A percentile compares a stretch with the other conserved stretches of the same genome.
Conservation (phyloP, 2,329 filamentous ascomycete genomes). For the Sporothrix schenckii region DNA sequence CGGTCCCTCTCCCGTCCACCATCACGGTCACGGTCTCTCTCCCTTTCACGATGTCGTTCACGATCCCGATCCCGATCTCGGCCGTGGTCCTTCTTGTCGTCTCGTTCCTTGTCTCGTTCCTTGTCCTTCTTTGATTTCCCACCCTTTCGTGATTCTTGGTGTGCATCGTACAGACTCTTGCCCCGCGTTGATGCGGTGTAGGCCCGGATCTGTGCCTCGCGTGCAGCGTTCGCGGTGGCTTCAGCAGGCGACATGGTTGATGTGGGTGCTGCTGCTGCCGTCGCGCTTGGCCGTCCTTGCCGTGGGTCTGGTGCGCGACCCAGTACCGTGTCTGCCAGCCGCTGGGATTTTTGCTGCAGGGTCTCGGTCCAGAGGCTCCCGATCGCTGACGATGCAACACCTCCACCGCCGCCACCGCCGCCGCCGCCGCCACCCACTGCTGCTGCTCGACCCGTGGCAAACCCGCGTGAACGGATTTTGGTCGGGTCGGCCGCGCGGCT, state of each 20-base stretch:
- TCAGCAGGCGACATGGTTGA: conserved; percentile 41
- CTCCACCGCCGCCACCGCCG: conserved; percentile 40
- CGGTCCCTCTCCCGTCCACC: not conserved
- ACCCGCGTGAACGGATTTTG: conserved; percentile 78
- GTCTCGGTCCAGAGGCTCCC: conserved; percentile 88
- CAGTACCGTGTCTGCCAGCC: conserved; percentile 79
- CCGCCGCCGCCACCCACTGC: conserved; percentile 36
- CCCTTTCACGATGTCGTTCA: not conserved
- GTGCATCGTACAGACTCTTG: conserved; percentile 63
- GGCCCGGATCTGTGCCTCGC: conserved; percentile 51
- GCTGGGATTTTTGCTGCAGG: conserved; percentile 80
- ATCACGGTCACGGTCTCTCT: not conserved
- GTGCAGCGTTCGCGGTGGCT: conserved; percentile 61
- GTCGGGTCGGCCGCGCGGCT: conserved; percentile 75
- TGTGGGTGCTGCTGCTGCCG: conserved; percentile 37
- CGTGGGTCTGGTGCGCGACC: conserved; percentile 62
- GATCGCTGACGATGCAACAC: conserved; percentile 47
- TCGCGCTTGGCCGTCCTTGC: conserved; percentile 52
- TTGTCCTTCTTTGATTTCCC: conserved; percentile 28
- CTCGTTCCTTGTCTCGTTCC: conserved; percentile 20
- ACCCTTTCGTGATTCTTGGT: conserved; percentile 49
- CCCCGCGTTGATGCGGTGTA: conserved; percentile 59
- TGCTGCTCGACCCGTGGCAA: conserved; percentile 65
- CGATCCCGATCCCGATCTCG: conserved; percentile 4
- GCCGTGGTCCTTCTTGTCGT: not conserved